A percentile compares a stretch with the other conserved stretches of the same genome.
Conservation (phyloP, 2,329 filamentous ascomycete species). For the Ophiocordyceps camponoti-leonardi region DNA sequence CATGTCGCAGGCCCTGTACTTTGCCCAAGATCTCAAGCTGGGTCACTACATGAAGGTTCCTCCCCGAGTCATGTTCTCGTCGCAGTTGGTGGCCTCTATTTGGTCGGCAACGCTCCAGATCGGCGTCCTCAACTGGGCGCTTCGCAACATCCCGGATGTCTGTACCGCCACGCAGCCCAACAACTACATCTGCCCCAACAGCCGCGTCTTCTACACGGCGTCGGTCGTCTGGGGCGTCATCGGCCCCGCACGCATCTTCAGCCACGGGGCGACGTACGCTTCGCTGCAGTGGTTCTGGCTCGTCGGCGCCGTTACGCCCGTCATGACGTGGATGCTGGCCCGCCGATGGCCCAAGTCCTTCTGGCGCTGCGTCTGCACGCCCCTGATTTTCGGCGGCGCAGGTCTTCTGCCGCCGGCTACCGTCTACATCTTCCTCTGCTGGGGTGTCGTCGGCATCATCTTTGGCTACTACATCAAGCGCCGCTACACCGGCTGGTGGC, state of each 20-base stretch:
- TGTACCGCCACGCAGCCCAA: conserved; percentile 36
- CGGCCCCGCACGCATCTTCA: conserved; percentile 54
- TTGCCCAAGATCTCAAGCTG: conserved; percentile 48
- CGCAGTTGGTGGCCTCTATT: conserved; percentile 39
- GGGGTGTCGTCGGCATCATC: conserved; percentile 47
- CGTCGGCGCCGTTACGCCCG: conserved; percentile 42
- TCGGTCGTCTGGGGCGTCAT: conserved; percentile 61
- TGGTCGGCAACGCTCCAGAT: conserved; percentile 48
- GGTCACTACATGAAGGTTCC: conserved; percentile 54
- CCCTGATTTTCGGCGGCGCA: conserved; percentile 50
- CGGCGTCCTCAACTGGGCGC: conserved; percentile 47
- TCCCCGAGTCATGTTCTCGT: conserved; percentile 43
- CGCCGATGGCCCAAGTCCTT: conserved; percentile 42
- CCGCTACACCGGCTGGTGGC: conserved; percentile 55
- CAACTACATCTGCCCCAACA: conserved; percentile 38
- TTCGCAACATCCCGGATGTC: conserved; percentile 43
- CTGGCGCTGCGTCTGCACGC: conserved; percentile 49
- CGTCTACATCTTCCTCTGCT: conserved; percentile 52
- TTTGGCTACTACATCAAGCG: conserved; percentile 55
- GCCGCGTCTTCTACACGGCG: conserved; percentile 46
- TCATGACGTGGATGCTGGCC: conserved; percentile 46
- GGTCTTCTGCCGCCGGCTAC: conserved; percentile 51
- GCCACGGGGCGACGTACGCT: conserved; percentile 41
- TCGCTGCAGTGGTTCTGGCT: conserved; percentile 56
- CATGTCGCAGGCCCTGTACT: conserved; percentile 49